phyloP scores from a whole-genome alignment of 805 yeast genomes.

The Sungouiozyma intestinalis region DNA sequence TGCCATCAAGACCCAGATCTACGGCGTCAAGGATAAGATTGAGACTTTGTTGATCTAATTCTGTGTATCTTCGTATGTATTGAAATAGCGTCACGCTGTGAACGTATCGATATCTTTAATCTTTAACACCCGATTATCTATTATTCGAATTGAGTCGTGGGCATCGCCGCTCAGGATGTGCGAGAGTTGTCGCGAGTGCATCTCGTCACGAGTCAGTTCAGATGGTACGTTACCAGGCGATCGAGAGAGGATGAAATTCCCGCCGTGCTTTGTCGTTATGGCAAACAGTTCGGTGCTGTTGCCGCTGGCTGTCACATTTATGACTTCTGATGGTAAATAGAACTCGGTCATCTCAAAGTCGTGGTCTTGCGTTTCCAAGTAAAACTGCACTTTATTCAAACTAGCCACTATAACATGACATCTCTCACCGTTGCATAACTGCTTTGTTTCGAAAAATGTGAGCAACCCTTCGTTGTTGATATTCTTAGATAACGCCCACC shows the following conservation, averaged over 20 bases:
- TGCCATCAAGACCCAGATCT: constrained; percentile 93
- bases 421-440: not conserved
- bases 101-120: not conserved
- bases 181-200: constrained; percentile 1
- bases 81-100: constrained; percentile 1
- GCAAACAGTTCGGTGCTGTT: not conserved
- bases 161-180: constrained; percentile 3
- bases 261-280: constrained; percentile 4
- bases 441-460: constrained; percentile 1
- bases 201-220: too few species aligned
- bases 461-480: constrained; percentile 1
- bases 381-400: constrained; percentile 2
- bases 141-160: constrained; percentile 1
- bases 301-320: not conserved
- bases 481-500: constrained; percentile 2
- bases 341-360: constrained; percentile 6
- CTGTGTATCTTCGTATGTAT: not conserved
- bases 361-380: not conserved
- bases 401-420: constrained; percentile 7
- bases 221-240: too few species aligned
- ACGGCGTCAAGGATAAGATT: constrained; percentile 96
- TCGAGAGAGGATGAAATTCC: not conserved
- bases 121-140: constrained; percentile 6
- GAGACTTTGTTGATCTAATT: constrained; percentile 85
- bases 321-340: constrained; percentile 8